Percentiles rank a stretch among this genome's conserved stretches.
Conservation (phyloP, 352 stramenopile species). For the Phytophthora hibernalis region DNA sequence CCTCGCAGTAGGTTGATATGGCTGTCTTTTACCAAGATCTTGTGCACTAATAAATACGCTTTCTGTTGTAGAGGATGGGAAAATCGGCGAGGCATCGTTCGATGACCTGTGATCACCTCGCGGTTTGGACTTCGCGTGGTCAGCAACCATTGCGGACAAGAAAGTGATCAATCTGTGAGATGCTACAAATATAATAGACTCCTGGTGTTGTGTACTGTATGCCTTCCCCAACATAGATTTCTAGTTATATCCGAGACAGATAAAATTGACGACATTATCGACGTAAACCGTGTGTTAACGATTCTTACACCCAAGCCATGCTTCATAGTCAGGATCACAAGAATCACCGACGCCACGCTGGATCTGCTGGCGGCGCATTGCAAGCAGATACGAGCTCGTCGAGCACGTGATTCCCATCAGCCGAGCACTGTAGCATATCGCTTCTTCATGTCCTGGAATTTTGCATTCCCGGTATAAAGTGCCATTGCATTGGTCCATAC, state of each 20-base stretch:
- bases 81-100: neutral
- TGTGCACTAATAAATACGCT: neutral
- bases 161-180: too few relatives aligned
- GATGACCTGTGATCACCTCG: neutral
- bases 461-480: conserved; percentile 29
- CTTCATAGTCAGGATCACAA: neutral
- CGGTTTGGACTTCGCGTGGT: neutral
- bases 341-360: neutral
- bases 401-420: conserved; percentile 38
- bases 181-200: too few relatives aligned
- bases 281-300: neutral
- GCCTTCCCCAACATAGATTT: too few relatives aligned
- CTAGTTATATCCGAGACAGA: too few relatives aligned
- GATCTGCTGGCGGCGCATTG: conserved; percentile 41
- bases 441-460: neutral
- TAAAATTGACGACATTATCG: too few relatives aligned
- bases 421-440: conserved; percentile 40
- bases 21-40: neutral
- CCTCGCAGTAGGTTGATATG: neutral
- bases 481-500: conserved; percentile 23
- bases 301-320: neutral
- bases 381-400: conserved; percentile 1
- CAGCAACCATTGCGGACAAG: too few relatives aligned
- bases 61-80: neutral
- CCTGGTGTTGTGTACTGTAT: too few relatives aligned